These are phyloP conservation scores for Mycena galericulata DNA, from an alignment of 768 basidiomycete species.

Conservation along the genomic window DNA sequence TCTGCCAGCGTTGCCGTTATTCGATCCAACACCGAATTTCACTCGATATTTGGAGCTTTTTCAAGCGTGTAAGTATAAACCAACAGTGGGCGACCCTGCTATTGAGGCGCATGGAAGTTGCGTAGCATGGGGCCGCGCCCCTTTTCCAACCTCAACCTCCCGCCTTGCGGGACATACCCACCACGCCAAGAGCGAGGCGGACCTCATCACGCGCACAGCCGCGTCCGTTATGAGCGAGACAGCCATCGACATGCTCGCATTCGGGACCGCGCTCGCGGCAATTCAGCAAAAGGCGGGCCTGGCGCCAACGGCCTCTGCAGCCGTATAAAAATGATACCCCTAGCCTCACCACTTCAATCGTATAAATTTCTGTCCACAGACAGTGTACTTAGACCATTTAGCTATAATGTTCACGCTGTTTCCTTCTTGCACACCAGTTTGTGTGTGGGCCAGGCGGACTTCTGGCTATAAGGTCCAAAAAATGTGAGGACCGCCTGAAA, in stretches of 20 bases:
- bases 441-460: constrained; percentile 33
- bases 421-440: constrained; percentile 35
- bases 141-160: background rate
- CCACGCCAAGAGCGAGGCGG: background rate
- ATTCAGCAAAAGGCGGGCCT: constrained; percentile 23
- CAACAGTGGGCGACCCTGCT: constrained; percentile 51
- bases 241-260: constrained; percentile 25
- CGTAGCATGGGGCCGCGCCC: background rate
- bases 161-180: background rate
- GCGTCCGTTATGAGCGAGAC: constrained; percentile 31
- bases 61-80: constrained; percentile 52
- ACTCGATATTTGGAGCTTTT: constrained; percentile 61
- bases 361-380: too few relatives aligned
- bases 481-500: background rate
- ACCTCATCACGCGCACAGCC: constrained; percentile 21
- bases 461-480: constrained; percentile 23
- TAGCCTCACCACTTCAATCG: background rate
- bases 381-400: too few relatives aligned
- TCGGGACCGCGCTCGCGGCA: constrained; percentile 20
- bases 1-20: constrained; percentile 63
- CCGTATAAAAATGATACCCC: background rate
- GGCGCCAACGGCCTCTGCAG: background rate
- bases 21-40: constrained; percentile 61
- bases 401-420: background rate
- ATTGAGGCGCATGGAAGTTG: background rate